Evolutionary conservation across 768 basidiomycete genomes (phyloP).

Genomic region (Neoboletus brunneissimus): DNA sequence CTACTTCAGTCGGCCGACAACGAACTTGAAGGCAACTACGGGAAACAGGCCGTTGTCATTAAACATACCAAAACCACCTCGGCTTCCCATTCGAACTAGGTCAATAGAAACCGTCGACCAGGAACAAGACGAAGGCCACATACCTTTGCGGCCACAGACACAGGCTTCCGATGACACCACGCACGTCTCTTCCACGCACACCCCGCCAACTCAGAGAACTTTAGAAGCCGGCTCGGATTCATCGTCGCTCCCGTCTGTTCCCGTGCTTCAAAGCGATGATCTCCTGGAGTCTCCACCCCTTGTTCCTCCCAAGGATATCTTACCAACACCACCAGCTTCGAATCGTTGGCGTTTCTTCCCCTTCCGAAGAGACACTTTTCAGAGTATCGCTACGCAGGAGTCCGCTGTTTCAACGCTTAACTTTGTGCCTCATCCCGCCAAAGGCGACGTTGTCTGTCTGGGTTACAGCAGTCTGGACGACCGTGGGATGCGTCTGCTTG

Average conservation of each 20-base stretch:
- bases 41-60: constrained; percentile 21
- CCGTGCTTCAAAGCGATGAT: constrained; percentile 11
- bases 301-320: constrained; percentile 28
- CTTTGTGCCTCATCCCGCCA: constrained; percentile 35
- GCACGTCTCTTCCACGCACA: constrained; percentile 15
- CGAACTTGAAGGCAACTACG: constrained; percentile 8
- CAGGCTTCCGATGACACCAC: constrained; percentile 13
- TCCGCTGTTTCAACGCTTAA: constrained; percentile 19
- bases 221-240: constrained; percentile 9
- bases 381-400: constrained; percentile 28
- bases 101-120: constrained; percentile 31
- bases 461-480: constrained; percentile 75
- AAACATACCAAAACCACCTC: constrained; percentile 20
- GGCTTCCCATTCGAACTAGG: constrained; percentile 14
- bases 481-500: constrained; percentile 66
- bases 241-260: constrained; percentile 11
- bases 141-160: constrained; percentile 10
- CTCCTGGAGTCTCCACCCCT: constrained; percentile 27
- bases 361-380: constrained; percentile 40
- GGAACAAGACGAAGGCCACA: not conserved
- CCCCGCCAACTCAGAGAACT: constrained; percentile 3
- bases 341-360: constrained; percentile 53
- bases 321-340: constrained; percentile 23
- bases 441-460: constrained; percentile 73
- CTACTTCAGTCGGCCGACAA: constrained; percentile 17